Evolutionary conservation across 108 stramenopile species (phyloP), one percentile per base, ranked within the genome.

Genomic region (Cyclotella cryptica): DNA sequence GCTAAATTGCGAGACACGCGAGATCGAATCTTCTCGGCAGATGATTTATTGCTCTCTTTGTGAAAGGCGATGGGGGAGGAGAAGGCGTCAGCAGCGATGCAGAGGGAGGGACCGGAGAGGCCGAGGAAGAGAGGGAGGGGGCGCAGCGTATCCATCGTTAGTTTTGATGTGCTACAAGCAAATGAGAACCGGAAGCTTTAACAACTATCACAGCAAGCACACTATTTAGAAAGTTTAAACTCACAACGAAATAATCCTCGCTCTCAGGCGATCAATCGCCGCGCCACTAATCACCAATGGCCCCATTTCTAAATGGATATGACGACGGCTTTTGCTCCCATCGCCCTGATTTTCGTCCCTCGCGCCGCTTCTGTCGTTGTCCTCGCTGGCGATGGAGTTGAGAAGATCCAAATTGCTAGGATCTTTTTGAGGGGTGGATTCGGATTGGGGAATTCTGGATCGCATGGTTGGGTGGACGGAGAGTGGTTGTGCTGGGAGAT

Each of bases 51-150:
- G 77, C 90, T 86, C 45, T 85, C 43, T 66, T 87, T 78, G 30
- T 63, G 78, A 40, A 71, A 58, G 52, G 71, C 71, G 41, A 85
- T 70, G 21, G 93, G 95, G 11, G 89, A 84, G 30, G 83, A 85
- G 80, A 93, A 96, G 26, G 95, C 91, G 55, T 77, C 90, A 10
- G 92, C 82, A 18, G 92, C 84, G 19, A 96, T 79, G 74, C 92
- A 91, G 55, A 93, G 85, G 15, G 89, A 81, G 8, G 86, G 83
- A 13, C 88, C 89, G 13, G 87, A 75, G 21, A 93, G 62, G 24
- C 92, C 92, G 13, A 93, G 76, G 66, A 93, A 93, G 26, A 84
- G 51, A 26, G 87, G 87, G 27, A 93, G 78, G 21, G 92, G 92
- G 8, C 92, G 87, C 22, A 93, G 80, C 18, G 92, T 91, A 51